Conservation (phyloP, 306 rosid genomes). For the Dalbergia cultrata region DNA sequence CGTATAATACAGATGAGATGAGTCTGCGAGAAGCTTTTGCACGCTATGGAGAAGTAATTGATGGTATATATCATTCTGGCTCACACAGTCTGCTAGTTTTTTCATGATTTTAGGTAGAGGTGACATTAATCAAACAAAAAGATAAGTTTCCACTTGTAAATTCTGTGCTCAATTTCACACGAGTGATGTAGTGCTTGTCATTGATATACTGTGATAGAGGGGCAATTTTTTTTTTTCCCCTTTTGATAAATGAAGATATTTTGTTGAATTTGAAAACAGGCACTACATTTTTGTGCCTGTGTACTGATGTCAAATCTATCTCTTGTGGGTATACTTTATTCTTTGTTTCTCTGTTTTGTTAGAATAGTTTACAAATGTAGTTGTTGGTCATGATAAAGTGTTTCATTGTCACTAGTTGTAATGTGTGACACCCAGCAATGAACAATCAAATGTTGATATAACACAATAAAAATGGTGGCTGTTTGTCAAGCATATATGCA, state of each 20-base stretch:
- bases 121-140: neutral
- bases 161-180: slow-evolving; percentile 1
- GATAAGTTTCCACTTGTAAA: neutral
- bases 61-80: slow-evolving; percentile 48
- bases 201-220: slow-evolving; percentile 22
- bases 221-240: neutral
- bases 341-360: slow-evolving; percentile 21
- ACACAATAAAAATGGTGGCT: slow-evolving; percentile 7
- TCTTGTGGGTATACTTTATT: neutral
- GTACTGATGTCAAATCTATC: neutral
- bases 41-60: slow-evolving; percentile 61
- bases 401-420: slow-evolving; percentile 1
- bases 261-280: slow-evolving; percentile 15
- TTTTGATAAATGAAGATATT: slow-evolving; percentile 10
- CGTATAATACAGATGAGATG: slow-evolving; percentile 57
- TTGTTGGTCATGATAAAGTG: slow-evolving; percentile 1
- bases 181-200: neutral
- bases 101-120: slow-evolving; percentile 24
- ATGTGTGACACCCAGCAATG: neutral
- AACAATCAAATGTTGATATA: slow-evolving; percentile 20
- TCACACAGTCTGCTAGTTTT: slow-evolving; percentile 22
- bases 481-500: slow-evolving; percentile 12
- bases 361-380: slow-evolving; percentile 24
- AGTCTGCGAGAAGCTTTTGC: slow-evolving; percentile 58
- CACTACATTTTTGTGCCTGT: slow-evolving; percentile 10